Conservation (phyloP, 768 basidiomycete species). For the Dictyophora rubrovolvata region DNA sequence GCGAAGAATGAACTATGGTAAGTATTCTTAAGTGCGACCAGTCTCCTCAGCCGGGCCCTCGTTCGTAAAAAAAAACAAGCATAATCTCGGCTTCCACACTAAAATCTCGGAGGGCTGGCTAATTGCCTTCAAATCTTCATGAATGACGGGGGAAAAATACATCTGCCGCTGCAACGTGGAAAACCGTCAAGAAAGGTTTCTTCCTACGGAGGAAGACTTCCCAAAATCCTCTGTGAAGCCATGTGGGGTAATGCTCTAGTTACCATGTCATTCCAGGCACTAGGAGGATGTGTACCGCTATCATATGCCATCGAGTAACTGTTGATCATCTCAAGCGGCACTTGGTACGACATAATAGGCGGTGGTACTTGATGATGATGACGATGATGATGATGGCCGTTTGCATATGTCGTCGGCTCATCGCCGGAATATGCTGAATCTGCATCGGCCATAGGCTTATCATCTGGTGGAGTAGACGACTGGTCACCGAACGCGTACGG, state of each 20-base stretch:
- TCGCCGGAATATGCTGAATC: neutral
- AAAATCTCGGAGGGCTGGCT: too few species aligned
- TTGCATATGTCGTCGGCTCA: neutral
- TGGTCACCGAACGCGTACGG: slow-evolving; percentile 4
- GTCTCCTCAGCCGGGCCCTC: too few species aligned
- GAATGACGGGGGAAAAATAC: too few species aligned
- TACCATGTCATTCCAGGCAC: neutral
- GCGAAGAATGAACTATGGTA: neutral
- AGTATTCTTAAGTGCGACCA: too few species aligned
- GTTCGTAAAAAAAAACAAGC: neutral
- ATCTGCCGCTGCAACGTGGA: too few species aligned
- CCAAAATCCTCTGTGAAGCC: neutral
- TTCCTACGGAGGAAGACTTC: neutral
- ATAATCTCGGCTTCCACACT: neutral
- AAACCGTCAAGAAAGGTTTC: neutral
- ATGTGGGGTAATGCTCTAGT: neutral
- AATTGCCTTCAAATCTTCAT: too few species aligned
- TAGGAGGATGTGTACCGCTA: neutral
- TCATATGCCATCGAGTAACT: neutral
- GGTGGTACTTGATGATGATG: neutral
- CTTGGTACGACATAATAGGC: neutral
- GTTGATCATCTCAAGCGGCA: neutral
- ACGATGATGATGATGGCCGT: neutral
- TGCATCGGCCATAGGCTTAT: neutral
- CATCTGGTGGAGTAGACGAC: neutral